Evolutionary conservation across 2,329 filamentous ascomycete genomes (phyloP), one percentile per base, ranked within the genome.

Genomic region (Aspergillus amoenus): DNA sequence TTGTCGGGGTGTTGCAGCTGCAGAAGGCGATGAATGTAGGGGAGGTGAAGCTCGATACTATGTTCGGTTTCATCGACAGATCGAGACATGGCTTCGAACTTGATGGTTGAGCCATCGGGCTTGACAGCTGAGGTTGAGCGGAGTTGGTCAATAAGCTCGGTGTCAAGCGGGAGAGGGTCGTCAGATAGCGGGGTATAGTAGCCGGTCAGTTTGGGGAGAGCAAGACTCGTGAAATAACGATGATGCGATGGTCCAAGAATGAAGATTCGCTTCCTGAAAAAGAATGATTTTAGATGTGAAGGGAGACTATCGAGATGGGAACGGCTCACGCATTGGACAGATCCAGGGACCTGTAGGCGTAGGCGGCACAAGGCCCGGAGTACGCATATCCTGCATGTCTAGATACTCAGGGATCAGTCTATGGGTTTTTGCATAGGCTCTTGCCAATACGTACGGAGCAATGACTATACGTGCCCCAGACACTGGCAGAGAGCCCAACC

Each of bases 341-440:
- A 72, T 97, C 92, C 49, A 96, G 86, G 6, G 85, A 84, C 75
- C 91, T 94, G 78, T 97, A 99, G 8, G 94, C 94, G 87, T 91
- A 97, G 43, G 93, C 94, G 43, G 94, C 94, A 64, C 91, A 93
- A 40, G 88, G 85, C 7, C 94, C 94, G 4, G 94, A 99, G 79
- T 93, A 97, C 2, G 84, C 79, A 77, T 96, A 99, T 60, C 94
- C 94, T 58, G 94, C 94, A 74, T 99, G 94, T 59, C 93, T 97
- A 67, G 65, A 52, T 56, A 27, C 18, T 18, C 24, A 41, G 13
- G 27, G 6, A 47, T 60, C 49, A 70, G 60, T 50, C 59, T 59
- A 34, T 21, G 21, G n/a, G 39, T 8, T 24, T 5, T 15, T 11
- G 11, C 12, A 49, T 17, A n/a, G 32, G 27, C 18, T 30, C 46